Evolutionary conservation across 345 rosid genomes (phyloP).

Genomic region (Rhodamnia rubescens): DNA sequence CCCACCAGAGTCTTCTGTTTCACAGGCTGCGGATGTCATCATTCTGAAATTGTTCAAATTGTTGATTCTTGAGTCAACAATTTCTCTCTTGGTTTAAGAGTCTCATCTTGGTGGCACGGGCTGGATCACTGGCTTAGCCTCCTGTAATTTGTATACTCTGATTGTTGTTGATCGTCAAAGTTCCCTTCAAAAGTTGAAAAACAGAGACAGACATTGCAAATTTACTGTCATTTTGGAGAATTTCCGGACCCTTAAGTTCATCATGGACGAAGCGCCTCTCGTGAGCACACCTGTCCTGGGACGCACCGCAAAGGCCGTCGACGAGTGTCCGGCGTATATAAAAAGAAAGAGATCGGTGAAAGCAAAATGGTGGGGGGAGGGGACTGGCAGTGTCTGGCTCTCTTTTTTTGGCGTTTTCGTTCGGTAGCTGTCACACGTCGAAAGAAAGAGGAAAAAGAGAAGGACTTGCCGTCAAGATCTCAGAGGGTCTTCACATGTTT

Average conservation of each 20-base stretch:
- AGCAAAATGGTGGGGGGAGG: not conserved
- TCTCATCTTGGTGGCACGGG: not conserved
- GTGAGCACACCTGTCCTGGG: not conserved
- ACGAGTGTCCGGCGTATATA: not conserved
- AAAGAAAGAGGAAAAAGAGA: not conserved
- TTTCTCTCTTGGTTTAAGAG: not conserved
- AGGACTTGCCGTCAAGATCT: not conserved
- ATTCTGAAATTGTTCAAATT: not conserved
- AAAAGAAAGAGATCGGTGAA: not conserved
- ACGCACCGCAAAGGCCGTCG: not conserved
- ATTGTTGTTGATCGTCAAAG: not conserved
- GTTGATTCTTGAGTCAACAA: not conserved
- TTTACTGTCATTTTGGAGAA: not conserved
- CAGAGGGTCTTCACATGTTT: not conserved
- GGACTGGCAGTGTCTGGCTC: no score
- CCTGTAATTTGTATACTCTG: not conserved
- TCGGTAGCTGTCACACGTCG: not conserved
- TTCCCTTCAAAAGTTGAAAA: not conserved
- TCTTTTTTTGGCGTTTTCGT: not conserved
- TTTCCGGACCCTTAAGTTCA: not conserved
- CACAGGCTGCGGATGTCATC: not conserved
- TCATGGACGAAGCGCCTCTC: not conserved
- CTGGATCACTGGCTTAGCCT: not conserved
- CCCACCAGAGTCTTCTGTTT: not conserved
- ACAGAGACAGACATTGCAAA: not conserved